Evolutionary conservation across 768 basidiomycete genomes (phyloP).

Genomic region (Trametes maxima): DNA sequence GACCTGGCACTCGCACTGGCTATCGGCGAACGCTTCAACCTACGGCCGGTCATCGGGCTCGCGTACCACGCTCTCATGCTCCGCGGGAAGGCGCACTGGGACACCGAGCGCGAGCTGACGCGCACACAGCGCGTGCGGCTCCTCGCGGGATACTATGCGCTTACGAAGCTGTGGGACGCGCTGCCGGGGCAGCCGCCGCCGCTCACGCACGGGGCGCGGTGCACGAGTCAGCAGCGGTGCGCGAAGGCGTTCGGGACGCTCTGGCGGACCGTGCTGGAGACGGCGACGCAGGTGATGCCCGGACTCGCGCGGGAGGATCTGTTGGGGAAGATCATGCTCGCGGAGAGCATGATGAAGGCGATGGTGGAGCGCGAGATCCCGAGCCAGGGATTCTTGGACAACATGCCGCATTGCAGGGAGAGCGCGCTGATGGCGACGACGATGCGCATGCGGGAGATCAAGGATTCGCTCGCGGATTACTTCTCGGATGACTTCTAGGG

Average conservation of each 20-base stretch:
- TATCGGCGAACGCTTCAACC: conserved; percentile 50
- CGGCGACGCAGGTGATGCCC: conserved; percentile 40
- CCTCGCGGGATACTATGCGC: conserved; percentile 54
- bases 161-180: conserved; percentile 47
- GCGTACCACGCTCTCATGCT: conserved; percentile 57
- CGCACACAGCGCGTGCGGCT: conserved; percentile 54
- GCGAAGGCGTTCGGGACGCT: conserved; percentile 46
- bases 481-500: conserved; percentile 45
- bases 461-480: conserved; percentile 48
- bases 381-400: conserved; percentile 42
- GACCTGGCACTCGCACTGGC: conserved; percentile 48
- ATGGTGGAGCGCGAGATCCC: conserved; percentile 47
- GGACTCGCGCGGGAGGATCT: conserved; percentile 47
- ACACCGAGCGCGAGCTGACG: conserved; percentile 46
- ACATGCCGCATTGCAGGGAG: conserved; percentile 49
- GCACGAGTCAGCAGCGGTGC: conserved; percentile 45
- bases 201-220: conserved; percentile 45
- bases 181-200: conserved; percentile 46
- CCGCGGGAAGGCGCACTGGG: conserved; percentile 52
- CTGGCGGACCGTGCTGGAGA: conserved; percentile 48
- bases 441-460: conserved; percentile 48
- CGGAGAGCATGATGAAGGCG: conserved; percentile 50
- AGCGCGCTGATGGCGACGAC: conserved; percentile 44
- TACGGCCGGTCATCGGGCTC: conserved; percentile 48
- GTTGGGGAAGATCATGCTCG: conserved; percentile 47